These are phyloP conservation scores for Phialemoniopsis sp. DNA, from an alignment of 2,329 filamentous ascomycete species.

Conservation along the genomic window DNA sequence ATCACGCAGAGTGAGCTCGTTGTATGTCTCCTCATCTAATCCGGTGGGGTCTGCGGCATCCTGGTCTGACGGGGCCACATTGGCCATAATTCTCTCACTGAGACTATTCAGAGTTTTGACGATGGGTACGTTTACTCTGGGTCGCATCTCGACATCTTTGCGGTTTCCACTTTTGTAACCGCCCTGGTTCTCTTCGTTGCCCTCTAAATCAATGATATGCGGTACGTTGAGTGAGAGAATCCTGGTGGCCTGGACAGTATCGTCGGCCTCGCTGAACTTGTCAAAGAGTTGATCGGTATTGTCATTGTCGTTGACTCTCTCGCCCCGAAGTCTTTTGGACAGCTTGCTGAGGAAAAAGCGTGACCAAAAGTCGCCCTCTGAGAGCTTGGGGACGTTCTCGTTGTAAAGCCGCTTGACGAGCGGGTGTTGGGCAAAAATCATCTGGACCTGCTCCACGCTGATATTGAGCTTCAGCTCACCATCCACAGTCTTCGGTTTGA, in stretches of 20 bases:
- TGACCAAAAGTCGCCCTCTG: slow-evolving; percentile 83
- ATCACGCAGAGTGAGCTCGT: slow-evolving; percentile 74
- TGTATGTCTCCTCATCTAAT: slow-evolving; percentile 69
- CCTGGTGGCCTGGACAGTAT: slow-evolving; percentile 48
- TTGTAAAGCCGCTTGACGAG: slow-evolving; percentile 88
- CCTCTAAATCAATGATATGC: slow-evolving; percentile 86
- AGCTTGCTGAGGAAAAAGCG: slow-evolving; percentile 89
- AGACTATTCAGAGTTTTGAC: slow-evolving; percentile 85
- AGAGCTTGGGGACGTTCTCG: slow-evolving; percentile 80
- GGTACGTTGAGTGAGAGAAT: slow-evolving; percentile 67
- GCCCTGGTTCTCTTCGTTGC: slow-evolving; percentile 92
- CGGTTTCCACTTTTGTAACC: slow-evolving; percentile 77
- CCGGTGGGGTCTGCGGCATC: slow-evolving; percentile 57
- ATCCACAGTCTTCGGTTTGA: slow-evolving; percentile 76
- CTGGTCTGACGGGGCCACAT: slow-evolving; percentile 75
- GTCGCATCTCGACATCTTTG: slow-evolving; percentile 87
- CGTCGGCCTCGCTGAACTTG: slow-evolving; percentile 72
- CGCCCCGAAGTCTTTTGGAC: slow-evolving; percentile 87
- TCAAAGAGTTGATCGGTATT: slow-evolving; percentile 76
- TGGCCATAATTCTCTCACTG: slow-evolving; percentile 89
- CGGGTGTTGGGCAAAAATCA: slow-evolving; percentile 91
- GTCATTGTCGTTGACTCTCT: slow-evolving; percentile 77
- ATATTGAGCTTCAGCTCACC: slow-evolving; percentile 72
- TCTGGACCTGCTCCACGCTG: slow-evolving; percentile 84
- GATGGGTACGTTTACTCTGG: slow-evolving; percentile 77